phyloP scores from a whole-genome alignment of 192 early-diverging fungal species.

The Coemansia sp. region DNA sequence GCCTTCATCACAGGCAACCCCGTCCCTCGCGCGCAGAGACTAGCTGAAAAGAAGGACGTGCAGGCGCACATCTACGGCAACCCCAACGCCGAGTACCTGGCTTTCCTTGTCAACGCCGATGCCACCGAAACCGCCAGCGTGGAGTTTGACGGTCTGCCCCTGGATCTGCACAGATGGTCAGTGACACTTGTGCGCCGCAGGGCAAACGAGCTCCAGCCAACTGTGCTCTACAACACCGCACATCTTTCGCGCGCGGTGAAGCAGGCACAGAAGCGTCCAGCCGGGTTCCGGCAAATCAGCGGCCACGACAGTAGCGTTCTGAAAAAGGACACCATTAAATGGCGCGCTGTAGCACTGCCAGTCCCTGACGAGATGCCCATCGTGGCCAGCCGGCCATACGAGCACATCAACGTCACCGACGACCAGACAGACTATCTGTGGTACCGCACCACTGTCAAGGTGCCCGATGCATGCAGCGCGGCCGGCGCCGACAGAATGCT shows the following conservation, averaged over 20 bases:
- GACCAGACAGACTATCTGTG: constrained; percentile 50
- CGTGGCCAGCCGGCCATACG: constrained; percentile 16
- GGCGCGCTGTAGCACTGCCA: constrained; percentile 12
- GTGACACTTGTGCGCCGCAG: constrained; percentile 27
- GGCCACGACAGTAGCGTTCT: constrained; percentile 2
- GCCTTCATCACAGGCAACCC: constrained; percentile 17
- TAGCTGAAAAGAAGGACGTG: constrained; percentile 7
- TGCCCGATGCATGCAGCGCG: constrained; percentile 12
- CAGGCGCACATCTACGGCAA: constrained; percentile 30
- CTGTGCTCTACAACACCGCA: constrained; percentile 33
- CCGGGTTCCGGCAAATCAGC: constrained; percentile 17
- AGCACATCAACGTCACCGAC: constrained; percentile 42
- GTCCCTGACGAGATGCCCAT: constrained; percentile 4
- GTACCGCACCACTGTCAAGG: constrained; percentile 34
- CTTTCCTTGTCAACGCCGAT: constrained; percentile 39
- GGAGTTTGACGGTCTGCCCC: constrained; percentile 15
- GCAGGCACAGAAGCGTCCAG: constrained; percentile 15
- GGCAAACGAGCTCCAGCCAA: neutral
- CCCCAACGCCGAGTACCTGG: constrained; percentile 14
- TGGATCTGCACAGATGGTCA: constrained; percentile 35
- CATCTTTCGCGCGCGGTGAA: constrained; percentile 8
- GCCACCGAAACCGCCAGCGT: constrained; percentile 3
- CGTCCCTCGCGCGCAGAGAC: constrained; percentile 11
- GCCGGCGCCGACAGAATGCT: constrained; percentile 4
- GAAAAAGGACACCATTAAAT: constrained; percentile 10